These are phyloP conservation scores for Tetraselmis striata DNA, from an alignment of 139 green algal species.

Conservation along the genomic window DNA sequence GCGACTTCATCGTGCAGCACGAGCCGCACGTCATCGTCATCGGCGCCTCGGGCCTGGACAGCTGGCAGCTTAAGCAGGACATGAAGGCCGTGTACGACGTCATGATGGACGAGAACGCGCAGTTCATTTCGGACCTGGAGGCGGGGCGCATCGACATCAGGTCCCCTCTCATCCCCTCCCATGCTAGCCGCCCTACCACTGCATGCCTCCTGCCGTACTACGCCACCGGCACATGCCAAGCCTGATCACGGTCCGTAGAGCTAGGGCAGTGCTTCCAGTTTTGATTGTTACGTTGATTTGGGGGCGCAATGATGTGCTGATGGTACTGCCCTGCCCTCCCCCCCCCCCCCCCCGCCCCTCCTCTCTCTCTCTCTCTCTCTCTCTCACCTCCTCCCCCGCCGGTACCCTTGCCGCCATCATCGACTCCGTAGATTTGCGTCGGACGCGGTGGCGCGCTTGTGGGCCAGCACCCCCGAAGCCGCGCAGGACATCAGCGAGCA, in stretches of 20 bases:
- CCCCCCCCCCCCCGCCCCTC: too few relatives aligned
- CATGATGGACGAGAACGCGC: conserved; percentile 48
- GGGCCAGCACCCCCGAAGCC: background rate
- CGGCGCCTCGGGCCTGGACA: conserved; percentile 45
- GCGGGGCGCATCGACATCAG: background rate
- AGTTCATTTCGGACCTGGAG: conserved; percentile 14
- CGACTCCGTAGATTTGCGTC: background rate
- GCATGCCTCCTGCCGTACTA: too few relatives aligned
- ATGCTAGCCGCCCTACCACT: too few relatives aligned
- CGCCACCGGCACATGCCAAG: too few relatives aligned
- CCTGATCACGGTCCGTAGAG: too few relatives aligned
- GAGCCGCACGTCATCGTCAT: conserved; percentile 75
- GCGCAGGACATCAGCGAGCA: background rate
- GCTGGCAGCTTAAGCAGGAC: conserved; percentile 53
- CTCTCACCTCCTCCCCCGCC: too few relatives aligned
- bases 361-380: too few relatives aligned
- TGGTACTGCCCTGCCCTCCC: too few relatives aligned
- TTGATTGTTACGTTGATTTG: too few relatives aligned
- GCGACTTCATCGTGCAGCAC: conserved; percentile 65
- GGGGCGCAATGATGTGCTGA: too few relatives aligned
- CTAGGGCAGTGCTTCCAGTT: too few relatives aligned
- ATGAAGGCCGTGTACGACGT: conserved; percentile 45
- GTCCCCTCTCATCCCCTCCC: background rate
- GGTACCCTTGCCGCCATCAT: too few relatives aligned
- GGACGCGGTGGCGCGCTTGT: background rate